Percentiles rank a stretch among this genome's conserved stretches.
These are phyloP conservation scores for Schizochytrium sp. DNA, from an alignment of 108 stramenopile species.

Conservation along the genomic window DNA sequence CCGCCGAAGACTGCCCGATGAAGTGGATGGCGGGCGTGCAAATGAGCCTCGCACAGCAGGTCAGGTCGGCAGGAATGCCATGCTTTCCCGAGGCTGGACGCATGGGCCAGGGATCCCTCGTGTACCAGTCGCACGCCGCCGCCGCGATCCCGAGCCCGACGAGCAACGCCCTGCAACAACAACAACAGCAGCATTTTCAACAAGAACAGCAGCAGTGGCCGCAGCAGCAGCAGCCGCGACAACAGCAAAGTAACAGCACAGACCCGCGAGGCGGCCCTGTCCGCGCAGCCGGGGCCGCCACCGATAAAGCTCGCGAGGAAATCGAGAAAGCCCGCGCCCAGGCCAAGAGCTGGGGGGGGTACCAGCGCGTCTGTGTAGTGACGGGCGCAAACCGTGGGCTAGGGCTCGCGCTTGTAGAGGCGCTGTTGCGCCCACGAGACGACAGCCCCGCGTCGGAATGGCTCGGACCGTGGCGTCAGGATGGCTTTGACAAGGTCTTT, in stretches of 20 bases:
- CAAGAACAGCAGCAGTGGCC: too few relatives aligned
- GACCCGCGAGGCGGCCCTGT: too few relatives aligned
- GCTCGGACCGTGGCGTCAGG: background rate
- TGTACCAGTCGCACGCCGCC: too few relatives aligned
- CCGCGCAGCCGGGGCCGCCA: background rate
- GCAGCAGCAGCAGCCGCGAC: too few relatives aligned
- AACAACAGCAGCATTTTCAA: too few relatives aligned
- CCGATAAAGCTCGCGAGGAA: too few relatives aligned
- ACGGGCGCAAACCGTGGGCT: background rate
- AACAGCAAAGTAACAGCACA: too few relatives aligned
- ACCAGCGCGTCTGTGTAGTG: background rate
- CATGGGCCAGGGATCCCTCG: too few relatives aligned
- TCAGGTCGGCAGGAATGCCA: background rate
- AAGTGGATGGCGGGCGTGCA: background rate
- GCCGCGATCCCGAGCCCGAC: too few relatives aligned
- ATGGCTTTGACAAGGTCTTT: background rate
- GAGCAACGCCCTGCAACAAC: too few relatives aligned
- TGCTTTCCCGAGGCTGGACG: too few relatives aligned
- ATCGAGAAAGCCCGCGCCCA: too few relatives aligned
- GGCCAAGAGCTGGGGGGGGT: background rate
- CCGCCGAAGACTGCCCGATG: background rate
- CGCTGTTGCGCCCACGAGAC: background rate
- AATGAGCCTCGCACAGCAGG: background rate
- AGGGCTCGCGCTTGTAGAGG: background rate
- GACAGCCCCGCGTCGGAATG: background rate